Base-by-base conservation (phyloP, 345 rosid genomes). In the Luvunga scandens region DNA sequence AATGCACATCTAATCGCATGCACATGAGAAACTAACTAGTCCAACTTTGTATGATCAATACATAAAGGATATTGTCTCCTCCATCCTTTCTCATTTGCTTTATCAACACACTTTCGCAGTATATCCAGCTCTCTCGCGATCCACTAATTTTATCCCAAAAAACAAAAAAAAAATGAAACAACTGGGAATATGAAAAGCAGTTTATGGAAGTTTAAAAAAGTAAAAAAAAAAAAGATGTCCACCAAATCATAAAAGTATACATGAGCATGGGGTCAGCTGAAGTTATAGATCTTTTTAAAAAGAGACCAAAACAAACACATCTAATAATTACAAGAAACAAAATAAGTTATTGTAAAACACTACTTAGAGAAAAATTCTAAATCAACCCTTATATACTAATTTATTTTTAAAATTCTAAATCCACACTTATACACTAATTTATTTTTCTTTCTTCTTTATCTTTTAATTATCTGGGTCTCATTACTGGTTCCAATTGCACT, bases 1-100 rank as follows among this genome's bases (percentile, higher is more conserved):
- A 72, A 57, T 24, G 28, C 24, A 60, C 5, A 24, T 14, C 53
- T 61, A 16, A 73, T 39, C 7, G 36, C 76, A 59, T 28, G 18
- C 34, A 33, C 4, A 6, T 9, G 48, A 22, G 45, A 72, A 31
- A 72, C n/a, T 34, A 50, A 28, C 53, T 53, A 55, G 28, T 21
- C 56, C 31, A 64, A 55, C 38, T 5, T 28, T 38, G 61, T 12
- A 34, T n/a, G 76, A 36, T 2, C 8, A 59, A 13, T 39, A 61
- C 65, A 50, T 39, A 71, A 86, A 88, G 94, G 94, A 90, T 90
- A 88, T 90, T 90, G 88, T 88, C 83, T 88, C 76, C 90, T 86
- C 88, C 91, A 85, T 72, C 94, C 94, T 81, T 88, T 90, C 82
- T 88, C 90, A 68, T 84, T 88, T 25, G 91, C 90, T 56, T 77